Evolutionary conservation across 208 protist species (phyloP), one percentile per base, ranked within the genome.

Genomic region (Borovskyia barvae): DNA sequence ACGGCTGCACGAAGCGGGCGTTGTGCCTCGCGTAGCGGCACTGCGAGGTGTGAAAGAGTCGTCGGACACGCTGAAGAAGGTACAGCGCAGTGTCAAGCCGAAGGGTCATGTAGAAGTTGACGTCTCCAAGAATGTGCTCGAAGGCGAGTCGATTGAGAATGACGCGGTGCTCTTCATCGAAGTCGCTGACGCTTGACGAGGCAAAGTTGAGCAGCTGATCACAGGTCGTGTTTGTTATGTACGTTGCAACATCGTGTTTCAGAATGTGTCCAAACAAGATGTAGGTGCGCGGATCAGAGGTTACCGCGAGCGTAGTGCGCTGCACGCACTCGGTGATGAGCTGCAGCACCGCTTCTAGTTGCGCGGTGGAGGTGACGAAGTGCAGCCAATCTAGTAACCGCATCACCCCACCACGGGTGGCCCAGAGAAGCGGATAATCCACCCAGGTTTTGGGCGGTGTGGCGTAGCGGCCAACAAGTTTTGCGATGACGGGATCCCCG

Each of bases 61-160:
- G 46, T 22, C 67, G 68, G 15, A 94, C 33, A 5, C 68, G 56
- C 50, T 83, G 43, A 30, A 83, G 64, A 5, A 91, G 35, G 62
- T 88, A 77, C 9, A 83, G 25, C 15, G 80, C 72, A 11, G 67
- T 52, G 5, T 77, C 66, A 0, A 65, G 19, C 33, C 74, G 77
- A 55, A 94, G 74, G 2, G 52, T 49, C 17, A 72, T 66, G 53
- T 85, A 69, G 37, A 92, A 47, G 63, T 75, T 60, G 43, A 70
- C 52, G 67, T 90, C 80, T 11, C 71, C 52, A 5, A 94, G 67
- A 9, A 92, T 62, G 45, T 84, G 72, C 54, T 88, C 77, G 63
- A 94, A 90, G 14, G 83, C 64, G 14, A 87, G 72, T 2, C 88
- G 88, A 67, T 94, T 92, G n/a, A 89, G 76, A 48, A 90, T 69